Evolutionary conservation across 2,329 filamentous ascomycete genomes (phyloP).

Genomic region (Pseudocercospora vitis): DNA sequence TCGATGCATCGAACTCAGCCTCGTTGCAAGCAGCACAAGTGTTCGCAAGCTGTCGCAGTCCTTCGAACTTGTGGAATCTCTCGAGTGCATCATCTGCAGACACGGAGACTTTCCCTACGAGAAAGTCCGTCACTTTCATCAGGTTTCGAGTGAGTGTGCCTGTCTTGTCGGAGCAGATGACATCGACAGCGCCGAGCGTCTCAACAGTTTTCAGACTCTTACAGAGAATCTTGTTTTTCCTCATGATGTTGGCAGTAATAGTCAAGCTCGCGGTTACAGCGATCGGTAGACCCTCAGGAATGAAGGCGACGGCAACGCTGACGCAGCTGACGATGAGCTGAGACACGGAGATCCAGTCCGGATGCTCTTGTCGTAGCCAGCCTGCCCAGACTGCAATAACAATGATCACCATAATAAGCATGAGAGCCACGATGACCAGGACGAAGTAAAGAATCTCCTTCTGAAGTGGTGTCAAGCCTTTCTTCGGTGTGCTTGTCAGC

Average conservation of each 20-base stretch:
- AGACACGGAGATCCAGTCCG: constrained; percentile 70
- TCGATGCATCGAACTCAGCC: constrained; percentile 70
- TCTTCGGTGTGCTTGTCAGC: constrained; percentile 68
- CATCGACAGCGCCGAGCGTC: constrained; percentile 69
- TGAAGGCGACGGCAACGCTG: constrained; percentile 68
- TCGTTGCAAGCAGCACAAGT: constrained; percentile 71
- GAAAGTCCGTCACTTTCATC: constrained; percentile 62
- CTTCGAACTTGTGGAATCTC: constrained; percentile 36
- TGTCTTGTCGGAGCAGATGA: constrained; percentile 77
- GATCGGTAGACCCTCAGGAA: constrained; percentile 72
- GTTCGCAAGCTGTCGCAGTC: constrained; percentile 60
- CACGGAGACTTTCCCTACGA: constrained; percentile 56
- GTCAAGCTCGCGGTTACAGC: constrained; percentile 67
- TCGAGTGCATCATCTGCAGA: constrained; percentile 52
- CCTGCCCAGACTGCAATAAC: constrained; percentile 58
- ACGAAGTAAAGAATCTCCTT: constrained; percentile 74
- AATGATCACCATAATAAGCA: constrained; percentile 64
- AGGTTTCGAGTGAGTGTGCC: constrained; percentile 60
- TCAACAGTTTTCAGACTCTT: constrained; percentile 78
- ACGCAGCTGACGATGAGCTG: constrained; percentile 72
- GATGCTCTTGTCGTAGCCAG: constrained; percentile 67
- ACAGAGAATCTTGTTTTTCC: constrained; percentile 73
- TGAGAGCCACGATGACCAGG: constrained; percentile 65
- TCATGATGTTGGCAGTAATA: constrained; percentile 75
- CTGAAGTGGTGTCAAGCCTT: constrained; percentile 67